Evolutionary conservation across 2,329 filamentous ascomycete genomes (phyloP).

Genomic region (Beauveria sp.): DNA sequence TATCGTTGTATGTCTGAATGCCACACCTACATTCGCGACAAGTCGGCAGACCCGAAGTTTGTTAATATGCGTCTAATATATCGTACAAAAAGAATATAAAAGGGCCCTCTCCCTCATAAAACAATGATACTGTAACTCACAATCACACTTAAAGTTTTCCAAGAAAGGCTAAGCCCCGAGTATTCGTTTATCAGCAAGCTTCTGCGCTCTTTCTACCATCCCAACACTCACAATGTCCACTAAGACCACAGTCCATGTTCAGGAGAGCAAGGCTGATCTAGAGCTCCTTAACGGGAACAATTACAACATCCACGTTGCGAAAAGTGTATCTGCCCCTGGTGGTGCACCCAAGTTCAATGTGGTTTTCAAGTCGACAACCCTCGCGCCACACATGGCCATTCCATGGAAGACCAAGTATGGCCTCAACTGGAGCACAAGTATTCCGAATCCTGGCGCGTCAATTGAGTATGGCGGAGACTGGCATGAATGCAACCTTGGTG

Average conservation of each 20-base stretch:
- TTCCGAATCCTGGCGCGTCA: not conserved
- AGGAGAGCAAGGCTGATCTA: not conserved
- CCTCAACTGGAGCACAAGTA: not conserved
- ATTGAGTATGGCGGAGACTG: not conserved
- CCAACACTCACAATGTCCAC: not conserved
- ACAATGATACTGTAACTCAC: too few species aligned
- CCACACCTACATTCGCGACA: too few species aligned
- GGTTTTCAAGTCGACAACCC: not conserved
- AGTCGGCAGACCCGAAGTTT: too few species aligned
- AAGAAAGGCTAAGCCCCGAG: too few species aligned
- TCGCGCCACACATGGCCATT: not conserved
- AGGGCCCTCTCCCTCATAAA: too few species aligned
- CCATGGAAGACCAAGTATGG: not conserved
- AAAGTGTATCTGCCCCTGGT: not conserved
- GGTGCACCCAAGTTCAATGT: not conserved
- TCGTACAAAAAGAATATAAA: too few species aligned
- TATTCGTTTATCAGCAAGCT: too few species aligned
- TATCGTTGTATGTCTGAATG: too few species aligned
- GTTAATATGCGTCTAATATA: too few species aligned
- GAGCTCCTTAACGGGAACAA: not conserved
- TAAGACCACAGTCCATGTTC: not conserved
- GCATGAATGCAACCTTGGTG: not conserved
- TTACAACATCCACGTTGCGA: not conserved
- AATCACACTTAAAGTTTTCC: too few species aligned
- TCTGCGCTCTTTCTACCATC: not conserved